Evolutionary conservation across 2,329 filamentous ascomycete genomes (phyloP).

Genomic region (Alternaria triticina): DNA sequence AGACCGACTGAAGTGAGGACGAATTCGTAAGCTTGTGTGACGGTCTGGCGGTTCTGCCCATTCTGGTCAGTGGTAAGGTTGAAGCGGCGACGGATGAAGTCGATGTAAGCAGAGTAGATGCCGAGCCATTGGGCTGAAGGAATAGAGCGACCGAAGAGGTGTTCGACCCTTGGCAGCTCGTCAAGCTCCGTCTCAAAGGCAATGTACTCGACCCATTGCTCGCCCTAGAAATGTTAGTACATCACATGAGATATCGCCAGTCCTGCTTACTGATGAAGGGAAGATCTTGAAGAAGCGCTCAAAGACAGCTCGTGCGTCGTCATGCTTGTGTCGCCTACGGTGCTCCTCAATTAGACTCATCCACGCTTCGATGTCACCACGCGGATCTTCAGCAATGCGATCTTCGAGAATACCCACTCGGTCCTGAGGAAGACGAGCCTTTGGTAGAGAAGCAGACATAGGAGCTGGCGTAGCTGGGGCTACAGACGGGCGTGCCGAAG

Average conservation of each 20-base stretch:
- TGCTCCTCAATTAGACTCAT: constrained; percentile 84
- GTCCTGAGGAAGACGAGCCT: constrained; percentile 71
- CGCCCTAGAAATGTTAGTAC: constrained; percentile 71
- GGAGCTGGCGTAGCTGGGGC: constrained; percentile 46
- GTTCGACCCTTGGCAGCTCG: constrained; percentile 79
- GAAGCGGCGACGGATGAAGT: constrained; percentile 91
- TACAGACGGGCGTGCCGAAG: constrained; percentile 47
- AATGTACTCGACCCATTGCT: constrained; percentile 88
- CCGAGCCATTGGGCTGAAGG: constrained; percentile 80
- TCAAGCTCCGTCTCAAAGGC: constrained; percentile 89
- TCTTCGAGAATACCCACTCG: constrained; percentile 83
- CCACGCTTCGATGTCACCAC: constrained; percentile 93
- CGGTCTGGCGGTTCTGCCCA: constrained; percentile 76
- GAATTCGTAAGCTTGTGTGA: constrained; percentile 89
- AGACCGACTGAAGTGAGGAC: constrained; percentile 88
- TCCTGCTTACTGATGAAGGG: constrained; percentile 80
- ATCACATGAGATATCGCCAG: constrained; percentile 4
- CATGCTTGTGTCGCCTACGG: constrained; percentile 78
- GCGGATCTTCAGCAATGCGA: constrained; percentile 88
- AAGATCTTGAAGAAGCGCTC: constrained; percentile 88
- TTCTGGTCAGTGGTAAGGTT: constrained; percentile 81
- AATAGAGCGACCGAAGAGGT: constrained; percentile 82
- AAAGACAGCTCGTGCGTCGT: constrained; percentile 80
- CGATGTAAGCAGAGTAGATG: constrained; percentile 91
- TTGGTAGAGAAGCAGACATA: constrained; percentile 43